Conservation (phyloP, 495 filamentous ascomycete species). For the Neurospora sp. region DNA sequence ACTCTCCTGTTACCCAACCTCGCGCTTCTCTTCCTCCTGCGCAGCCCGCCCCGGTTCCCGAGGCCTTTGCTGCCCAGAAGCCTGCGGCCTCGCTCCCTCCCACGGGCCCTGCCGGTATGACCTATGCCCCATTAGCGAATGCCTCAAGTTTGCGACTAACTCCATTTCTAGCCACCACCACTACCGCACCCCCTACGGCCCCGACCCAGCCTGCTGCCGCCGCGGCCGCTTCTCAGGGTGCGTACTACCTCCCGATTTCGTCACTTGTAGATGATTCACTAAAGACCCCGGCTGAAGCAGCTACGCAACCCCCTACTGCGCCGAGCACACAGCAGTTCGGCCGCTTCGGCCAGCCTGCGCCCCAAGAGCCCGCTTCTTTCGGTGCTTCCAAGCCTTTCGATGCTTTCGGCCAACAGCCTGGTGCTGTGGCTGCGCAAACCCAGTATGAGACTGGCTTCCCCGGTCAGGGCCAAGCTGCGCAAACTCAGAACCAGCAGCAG, state of each 20-base stretch:
- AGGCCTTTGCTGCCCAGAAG: constrained; percentile 54
- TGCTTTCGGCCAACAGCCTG: constrained; percentile 64
- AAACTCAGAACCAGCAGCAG: constrained; percentile 38
- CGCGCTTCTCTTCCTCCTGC: constrained; percentile 81
- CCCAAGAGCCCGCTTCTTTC: constrained; percentile 48
- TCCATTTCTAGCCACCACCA: constrained; percentile 18
- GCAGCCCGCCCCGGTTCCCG: constrained; percentile 45
- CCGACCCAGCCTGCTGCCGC: constrained; percentile 13
- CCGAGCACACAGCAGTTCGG: constrained; percentile 52
- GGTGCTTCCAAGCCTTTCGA: constrained; percentile 77
- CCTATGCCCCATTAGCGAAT: not conserved
- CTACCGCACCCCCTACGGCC: constrained; percentile 19
- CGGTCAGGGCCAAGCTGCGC: constrained; percentile 51
- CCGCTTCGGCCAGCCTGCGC: constrained; percentile 53
- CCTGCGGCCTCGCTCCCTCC: constrained; percentile 54
- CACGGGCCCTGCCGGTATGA: constrained; percentile 32
- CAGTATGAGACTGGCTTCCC: constrained; percentile 36
- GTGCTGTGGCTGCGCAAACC: constrained; percentile 34
- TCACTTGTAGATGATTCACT: constrained; percentile 9
- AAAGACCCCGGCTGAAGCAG: constrained; percentile 17
- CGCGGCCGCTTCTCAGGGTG: constrained; percentile 16
- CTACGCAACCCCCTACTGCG: constrained; percentile 35
- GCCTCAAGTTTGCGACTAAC: constrained; percentile 17
- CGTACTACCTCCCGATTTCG: constrained; percentile 4
- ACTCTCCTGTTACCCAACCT: constrained; percentile 84